Percentiles rank a stretch among this genome's conserved stretches.
Conservation (phyloP, 352 stramenopile species). For the Phytophthora hibernalis region DNA sequence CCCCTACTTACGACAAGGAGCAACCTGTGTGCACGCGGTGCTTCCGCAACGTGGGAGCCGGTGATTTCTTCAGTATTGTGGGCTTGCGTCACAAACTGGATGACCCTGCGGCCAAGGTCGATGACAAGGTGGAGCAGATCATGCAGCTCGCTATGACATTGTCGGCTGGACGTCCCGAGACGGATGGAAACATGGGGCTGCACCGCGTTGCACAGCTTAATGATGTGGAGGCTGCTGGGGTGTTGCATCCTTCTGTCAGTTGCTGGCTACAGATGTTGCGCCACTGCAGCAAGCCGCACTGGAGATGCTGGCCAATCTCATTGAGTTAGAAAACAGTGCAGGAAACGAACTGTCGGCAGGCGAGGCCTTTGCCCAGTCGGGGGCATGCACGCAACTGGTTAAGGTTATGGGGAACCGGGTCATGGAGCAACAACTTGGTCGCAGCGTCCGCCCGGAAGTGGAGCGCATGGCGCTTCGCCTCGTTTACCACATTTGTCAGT, state of each 20-base stretch:
- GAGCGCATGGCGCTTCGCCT: constrained; percentile 76
- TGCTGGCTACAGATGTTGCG: constrained; percentile 63
- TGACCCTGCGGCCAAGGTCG: constrained; percentile 43
- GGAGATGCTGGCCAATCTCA: constrained; percentile 80
- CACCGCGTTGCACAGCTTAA: constrained; percentile 86
- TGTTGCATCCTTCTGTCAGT: constrained; percentile 71
- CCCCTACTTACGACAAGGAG: constrained; percentile 68
- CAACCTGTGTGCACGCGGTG: constrained; percentile 79
- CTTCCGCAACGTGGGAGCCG: constrained; percentile 71
- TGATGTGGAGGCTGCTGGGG: constrained; percentile 85
- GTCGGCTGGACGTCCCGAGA: constrained; percentile 68
- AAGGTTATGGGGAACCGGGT: constrained; percentile 68
- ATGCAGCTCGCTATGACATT: constrained; percentile 66
- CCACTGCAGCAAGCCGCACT: constrained; percentile 64
- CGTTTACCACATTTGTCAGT: constrained; percentile 80
- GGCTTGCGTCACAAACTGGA: constrained; percentile 64
- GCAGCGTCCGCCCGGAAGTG: constrained; percentile 55
- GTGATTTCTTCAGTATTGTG: constrained; percentile 82
- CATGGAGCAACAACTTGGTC: constrained; percentile 60
- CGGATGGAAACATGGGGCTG: constrained; percentile 64
- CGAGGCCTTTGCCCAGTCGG: constrained; percentile 72
- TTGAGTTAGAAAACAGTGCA: constrained; percentile 76
- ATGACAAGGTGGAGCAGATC: constrained; percentile 78
- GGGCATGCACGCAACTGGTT: constrained; percentile 60
- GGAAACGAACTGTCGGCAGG: constrained; percentile 70